phyloP scores from a whole-genome alignment of 2,329 filamentous ascomycete genomes.

The Ophiostoma piceae region DNA sequence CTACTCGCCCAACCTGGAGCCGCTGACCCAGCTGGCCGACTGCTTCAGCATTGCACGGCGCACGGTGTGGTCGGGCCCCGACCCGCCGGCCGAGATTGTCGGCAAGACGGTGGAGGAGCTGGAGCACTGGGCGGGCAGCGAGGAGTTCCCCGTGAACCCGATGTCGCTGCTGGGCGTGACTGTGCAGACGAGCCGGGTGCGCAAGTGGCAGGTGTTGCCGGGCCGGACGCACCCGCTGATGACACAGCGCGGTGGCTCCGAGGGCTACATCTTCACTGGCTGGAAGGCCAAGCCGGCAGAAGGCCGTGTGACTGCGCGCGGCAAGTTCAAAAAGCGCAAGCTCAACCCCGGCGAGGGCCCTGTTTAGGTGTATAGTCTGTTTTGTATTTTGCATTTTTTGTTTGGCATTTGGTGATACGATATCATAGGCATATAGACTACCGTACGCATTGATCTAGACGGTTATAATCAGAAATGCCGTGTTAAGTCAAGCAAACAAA shows the following conservation, averaged over 20 bases:
- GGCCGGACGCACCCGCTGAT: constrained; percentile 90
- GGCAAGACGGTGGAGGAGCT: constrained; percentile 46
- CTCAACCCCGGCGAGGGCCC: constrained; percentile 11
- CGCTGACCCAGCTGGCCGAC: constrained; percentile 71
- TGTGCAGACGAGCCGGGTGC: constrained; percentile 73
- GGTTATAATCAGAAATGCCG: neutral
- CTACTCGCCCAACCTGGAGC: constrained; percentile 76
- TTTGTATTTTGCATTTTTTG: neutral
- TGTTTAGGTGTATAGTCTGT: neutral
- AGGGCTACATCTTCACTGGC: constrained; percentile 85
- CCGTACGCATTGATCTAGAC: neutral
- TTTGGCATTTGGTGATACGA: neutral
- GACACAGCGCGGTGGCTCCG: constrained; percentile 79
- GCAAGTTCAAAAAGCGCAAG: constrained; percentile 66
- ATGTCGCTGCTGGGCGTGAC: constrained; percentile 72
- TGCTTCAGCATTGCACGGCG: constrained; percentile 76
- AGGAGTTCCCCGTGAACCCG: constrained; percentile 84
- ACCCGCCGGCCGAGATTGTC: constrained; percentile 44
- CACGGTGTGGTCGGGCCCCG: constrained; percentile 60
- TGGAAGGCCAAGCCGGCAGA: constrained; percentile 74
- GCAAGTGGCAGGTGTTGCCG: constrained; percentile 85
- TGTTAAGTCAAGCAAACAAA: neutral
- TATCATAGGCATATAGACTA: neutral
- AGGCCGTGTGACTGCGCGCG: constrained; percentile 75
- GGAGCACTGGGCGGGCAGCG: constrained; percentile 53